These are phyloP conservation scores for Reutealis trisperma DNA, from an alignment of 345 rosid genomes.

Conservation along the genomic window DNA sequence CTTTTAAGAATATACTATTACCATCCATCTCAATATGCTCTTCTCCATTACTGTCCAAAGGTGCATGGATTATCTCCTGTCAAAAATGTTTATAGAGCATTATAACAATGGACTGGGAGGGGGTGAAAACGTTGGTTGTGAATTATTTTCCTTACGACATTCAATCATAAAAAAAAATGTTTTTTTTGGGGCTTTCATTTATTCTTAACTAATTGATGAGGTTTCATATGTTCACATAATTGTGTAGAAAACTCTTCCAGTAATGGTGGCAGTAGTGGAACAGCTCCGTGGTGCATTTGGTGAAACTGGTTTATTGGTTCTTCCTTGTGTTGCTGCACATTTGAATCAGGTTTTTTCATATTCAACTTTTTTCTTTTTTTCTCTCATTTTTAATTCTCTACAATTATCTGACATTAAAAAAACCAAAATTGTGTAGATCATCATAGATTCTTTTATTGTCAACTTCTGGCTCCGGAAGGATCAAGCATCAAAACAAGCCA, in stretches of 20 bases:
- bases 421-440: conserved; percentile 37
- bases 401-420: conserved; percentile 6
- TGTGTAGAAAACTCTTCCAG: conserved; percentile 82
- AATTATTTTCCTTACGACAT: neutral
- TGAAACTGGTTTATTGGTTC: conserved; percentile 80
- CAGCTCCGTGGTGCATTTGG: conserved; percentile 84
- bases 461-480: conserved; percentile 53
- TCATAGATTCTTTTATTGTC: conserved; percentile 62
- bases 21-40: neutral
- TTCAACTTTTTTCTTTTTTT: neutral
- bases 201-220: neutral
- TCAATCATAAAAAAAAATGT: neutral
- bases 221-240: conserved; percentile 5
- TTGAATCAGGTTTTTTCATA: conserved; percentile 56
- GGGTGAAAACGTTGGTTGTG: neutral
- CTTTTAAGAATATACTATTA: neutral
- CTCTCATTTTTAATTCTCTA: neutral
- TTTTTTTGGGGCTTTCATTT: neutral
- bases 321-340: conserved; percentile 96
- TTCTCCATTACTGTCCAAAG: neutral
- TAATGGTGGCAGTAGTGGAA: conserved; percentile 86
- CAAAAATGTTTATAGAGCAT: neutral
- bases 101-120: neutral
- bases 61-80: neutral
- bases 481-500: conserved; percentile 31